Conservation (phyloP, 306 rosid species). For the Trifolium fragiferum region DNA sequence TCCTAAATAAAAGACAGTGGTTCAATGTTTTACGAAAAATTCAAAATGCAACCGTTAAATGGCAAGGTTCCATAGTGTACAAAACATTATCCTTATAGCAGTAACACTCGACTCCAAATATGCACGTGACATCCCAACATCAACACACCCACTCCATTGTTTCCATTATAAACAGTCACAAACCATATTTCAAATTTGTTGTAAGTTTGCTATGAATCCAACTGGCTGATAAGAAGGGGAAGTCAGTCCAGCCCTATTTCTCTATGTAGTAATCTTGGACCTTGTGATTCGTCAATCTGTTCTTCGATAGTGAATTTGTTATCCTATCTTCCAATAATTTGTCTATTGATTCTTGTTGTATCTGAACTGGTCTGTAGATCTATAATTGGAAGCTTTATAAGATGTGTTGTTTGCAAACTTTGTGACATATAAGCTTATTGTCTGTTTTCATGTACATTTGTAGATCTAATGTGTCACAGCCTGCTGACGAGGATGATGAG, state of each 20-base stretch:
- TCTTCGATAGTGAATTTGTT: background rate
- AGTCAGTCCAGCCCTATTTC: background rate
- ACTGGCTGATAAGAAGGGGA: background rate
- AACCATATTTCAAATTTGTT: background rate
- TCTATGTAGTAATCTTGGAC: background rate
- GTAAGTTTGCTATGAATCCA: background rate
- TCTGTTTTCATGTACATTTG: constrained; percentile 40
- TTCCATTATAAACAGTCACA: background rate
- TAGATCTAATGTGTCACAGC: constrained; percentile 73
- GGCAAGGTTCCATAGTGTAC: background rate
- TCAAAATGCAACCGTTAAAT: background rate
- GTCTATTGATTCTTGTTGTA: background rate
- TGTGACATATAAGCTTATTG: constrained; percentile 37
- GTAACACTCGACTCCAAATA: background rate
- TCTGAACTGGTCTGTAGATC: constrained; percentile 14
- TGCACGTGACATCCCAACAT: background rate
- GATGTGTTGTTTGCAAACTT: constrained; percentile 11
- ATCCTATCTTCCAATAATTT: background rate
- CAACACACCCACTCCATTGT: background rate
- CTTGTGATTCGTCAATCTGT: background rate
- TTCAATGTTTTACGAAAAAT: background rate
- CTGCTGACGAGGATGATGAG: constrained; percentile 85
- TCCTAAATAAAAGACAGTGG: background rate
- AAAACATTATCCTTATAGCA: background rate
- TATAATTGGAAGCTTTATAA: constrained; percentile 9